A percentile compares a stretch with the other conserved stretches of the same genome.
phyloP scores from a whole-genome alignment of 1,284 basidiomycete genomes.

The Pyrrhoderma lamaoense region DNA sequence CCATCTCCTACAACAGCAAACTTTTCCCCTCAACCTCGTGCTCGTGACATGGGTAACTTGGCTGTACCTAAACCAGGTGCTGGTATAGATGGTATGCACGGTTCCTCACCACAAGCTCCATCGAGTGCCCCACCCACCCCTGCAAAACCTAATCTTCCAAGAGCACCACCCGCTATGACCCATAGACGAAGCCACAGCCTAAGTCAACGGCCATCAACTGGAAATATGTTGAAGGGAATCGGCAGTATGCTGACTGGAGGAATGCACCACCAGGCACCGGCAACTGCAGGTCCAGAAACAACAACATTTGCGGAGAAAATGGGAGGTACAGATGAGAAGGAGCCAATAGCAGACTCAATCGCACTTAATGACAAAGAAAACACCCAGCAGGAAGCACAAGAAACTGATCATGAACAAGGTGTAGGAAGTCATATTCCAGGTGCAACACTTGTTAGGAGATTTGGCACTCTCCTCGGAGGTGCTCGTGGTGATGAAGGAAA shows the following conservation, averaged over 20 bases:
- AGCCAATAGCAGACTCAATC: constrained; percentile 17
- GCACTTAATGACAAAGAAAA: background rate
- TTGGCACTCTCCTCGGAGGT: constrained; percentile 61
- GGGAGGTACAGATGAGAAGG: constrained; percentile 28
- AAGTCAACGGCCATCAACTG: constrained; percentile 53
- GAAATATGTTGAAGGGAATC: constrained; percentile 27
- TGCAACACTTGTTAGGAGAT: constrained; percentile 65
- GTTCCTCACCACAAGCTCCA: constrained; percentile 17
- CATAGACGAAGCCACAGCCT: constrained; percentile 71
- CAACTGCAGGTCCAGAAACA: constrained; percentile 53
- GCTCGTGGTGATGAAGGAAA: constrained; percentile 36
- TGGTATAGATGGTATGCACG: background rate
- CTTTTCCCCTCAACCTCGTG: constrained; percentile 54
- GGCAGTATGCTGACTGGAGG: constrained; percentile 36
- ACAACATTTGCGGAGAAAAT: constrained; percentile 38
- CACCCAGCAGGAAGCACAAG: constrained; percentile 17
- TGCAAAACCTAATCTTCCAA: constrained; percentile 36
- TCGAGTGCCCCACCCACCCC: constrained; percentile 33
- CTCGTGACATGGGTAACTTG: constrained; percentile 36
- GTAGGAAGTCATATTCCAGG: constrained; percentile 35
- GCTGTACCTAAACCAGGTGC: constrained; percentile 23
- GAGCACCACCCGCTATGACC: constrained; percentile 58
- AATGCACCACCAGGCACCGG: constrained; percentile 36
- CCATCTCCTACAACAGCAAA: constrained; percentile 47
- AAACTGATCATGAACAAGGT: constrained; percentile 12